Evolutionary conservation across 495 filamentous ascomycete genomes (phyloP), one percentile per base, ranked within the genome.

Genomic region (Tetracladium marchalianum): DNA sequence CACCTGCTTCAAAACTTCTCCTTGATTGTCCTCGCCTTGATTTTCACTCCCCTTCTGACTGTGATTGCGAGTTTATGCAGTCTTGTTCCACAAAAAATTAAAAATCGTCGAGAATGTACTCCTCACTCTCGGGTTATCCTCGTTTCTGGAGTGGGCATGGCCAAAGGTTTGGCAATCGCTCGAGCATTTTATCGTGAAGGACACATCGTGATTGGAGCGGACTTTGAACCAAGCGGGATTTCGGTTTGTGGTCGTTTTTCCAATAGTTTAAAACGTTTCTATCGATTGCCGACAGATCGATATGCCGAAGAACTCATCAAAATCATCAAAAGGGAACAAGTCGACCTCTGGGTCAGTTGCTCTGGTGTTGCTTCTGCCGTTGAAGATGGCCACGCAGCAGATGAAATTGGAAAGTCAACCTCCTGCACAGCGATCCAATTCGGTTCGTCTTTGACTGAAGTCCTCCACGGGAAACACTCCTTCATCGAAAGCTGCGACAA

Each of bases 341-440:
- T 85, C 13, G 77, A 87, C 44, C 52, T 89, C 0, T 90, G 85
- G 85, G 73, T 90, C 11, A 77, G 73, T 35, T 87, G 82, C 53
- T 84, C 82, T 0, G 75, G 73, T 9, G 74, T 78, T 8, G 67
- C 70, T 11, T 70, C 67, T 2, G 73, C 74, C 4, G 52, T 80
- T 7, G 76, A 82, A 53, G 83, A 88, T 59, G 82, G 73, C 0
- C 56, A 70, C 13, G 81, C 80, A 2, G 80, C 79, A 52, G 71
- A 81, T 39, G 63, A 64, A 1, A 65, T 88, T 16, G 79, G 84
- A 52, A 60, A 60, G 11, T 59, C 69, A 16, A 81, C 78, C 0
- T 40, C 47, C 5, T 87, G 82, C 56, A 74, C 62, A 50, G 77
- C 74, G 17, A 71, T 90, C 9, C 73, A 84, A 41, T 63, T 62